Evolutionary conservation across 805 yeast genomes (phyloP).

Genomic region (Pichia eremophila): DNA sequence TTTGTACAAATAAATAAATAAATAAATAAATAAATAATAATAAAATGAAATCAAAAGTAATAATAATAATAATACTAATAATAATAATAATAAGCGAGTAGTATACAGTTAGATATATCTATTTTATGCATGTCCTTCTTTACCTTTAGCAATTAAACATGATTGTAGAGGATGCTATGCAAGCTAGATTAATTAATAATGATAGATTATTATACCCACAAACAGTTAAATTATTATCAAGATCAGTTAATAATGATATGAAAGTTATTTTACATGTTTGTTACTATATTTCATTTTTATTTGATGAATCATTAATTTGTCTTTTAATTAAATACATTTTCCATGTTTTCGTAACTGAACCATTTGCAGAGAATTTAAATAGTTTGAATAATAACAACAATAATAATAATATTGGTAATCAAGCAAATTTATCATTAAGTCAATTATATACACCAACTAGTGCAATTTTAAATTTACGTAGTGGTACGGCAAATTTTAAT

Average conservation of each 20-base stretch:
- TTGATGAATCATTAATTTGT: constrained; percentile 9
- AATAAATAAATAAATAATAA: too few species aligned
- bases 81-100: too few species aligned
- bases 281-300: constrained; percentile 6
- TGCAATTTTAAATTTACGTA: background rate
- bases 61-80: too few species aligned
- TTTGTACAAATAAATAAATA: too few species aligned
- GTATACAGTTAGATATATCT: too few species aligned
- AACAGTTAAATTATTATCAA: background rate
- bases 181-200: background rate
- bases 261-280: constrained; percentile 1
- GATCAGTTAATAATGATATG: constrained; percentile 1
- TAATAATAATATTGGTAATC: background rate
- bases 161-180: constrained; percentile 1
- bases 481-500: background rate
- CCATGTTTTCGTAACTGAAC: constrained; percentile 2
- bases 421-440: background rate
- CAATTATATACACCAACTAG: background rate
- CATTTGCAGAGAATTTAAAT: background rate
- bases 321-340: background rate
- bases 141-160: background rate
- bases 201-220: background rate
- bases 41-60: too few species aligned
- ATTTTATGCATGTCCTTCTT: background rate
- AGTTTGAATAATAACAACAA: background rate